A percentile compares a stretch with the other conserved stretches of the same genome.
Conservation (phyloP, 2,329 filamentous ascomycete genomes). For the Neoscytalidium dimidiatum region DNA sequence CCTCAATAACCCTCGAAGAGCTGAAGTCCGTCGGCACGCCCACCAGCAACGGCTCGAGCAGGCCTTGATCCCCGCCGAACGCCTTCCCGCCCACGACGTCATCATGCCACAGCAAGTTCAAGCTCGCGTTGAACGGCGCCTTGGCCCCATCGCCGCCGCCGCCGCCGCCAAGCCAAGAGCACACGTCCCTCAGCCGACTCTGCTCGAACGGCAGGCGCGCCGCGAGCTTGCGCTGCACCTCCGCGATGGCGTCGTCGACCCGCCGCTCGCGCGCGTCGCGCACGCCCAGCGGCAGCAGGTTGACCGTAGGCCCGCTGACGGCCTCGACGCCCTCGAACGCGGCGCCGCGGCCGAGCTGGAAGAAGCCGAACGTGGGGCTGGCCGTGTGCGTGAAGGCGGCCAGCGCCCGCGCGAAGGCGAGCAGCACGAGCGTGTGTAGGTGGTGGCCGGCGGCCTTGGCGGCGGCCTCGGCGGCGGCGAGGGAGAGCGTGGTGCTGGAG, state of each 20-base stretch:
- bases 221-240: conserved; percentile 26
- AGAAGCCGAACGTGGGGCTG: conserved; percentile 33
- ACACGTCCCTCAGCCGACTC: conserved; percentile 30
- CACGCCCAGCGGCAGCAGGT: conserved; percentile 32
- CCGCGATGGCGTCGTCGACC: conserved; percentile 4
- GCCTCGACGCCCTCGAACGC: conserved; percentile 29
- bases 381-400: conserved; percentile 24
- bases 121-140: conserved; percentile 33
- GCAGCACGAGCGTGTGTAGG: conserved; percentile 32
- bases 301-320: conserved; percentile 33
- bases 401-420: conserved; percentile 31
- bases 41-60: conserved; percentile 4
- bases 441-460: conserved; percentile 26
- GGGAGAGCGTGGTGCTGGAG: conserved; percentile 27
- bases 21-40: conserved; percentile 19
- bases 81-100: conserved; percentile 6
- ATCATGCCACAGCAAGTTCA: conserved; percentile 36
- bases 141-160: background rate
- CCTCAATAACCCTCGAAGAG: background rate
- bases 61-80: background rate
- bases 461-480: conserved; percentile 26
- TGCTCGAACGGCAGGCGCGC: conserved; percentile 33
- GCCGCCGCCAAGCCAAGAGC: conserved; percentile 22
- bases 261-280: conserved; percentile 15
- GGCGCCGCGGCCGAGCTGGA: conserved; percentile 35